phyloP scores from a whole-genome alignment of 2,329 filamentous ascomycete genomes.

The Botryotinia narcissicola region DNA sequence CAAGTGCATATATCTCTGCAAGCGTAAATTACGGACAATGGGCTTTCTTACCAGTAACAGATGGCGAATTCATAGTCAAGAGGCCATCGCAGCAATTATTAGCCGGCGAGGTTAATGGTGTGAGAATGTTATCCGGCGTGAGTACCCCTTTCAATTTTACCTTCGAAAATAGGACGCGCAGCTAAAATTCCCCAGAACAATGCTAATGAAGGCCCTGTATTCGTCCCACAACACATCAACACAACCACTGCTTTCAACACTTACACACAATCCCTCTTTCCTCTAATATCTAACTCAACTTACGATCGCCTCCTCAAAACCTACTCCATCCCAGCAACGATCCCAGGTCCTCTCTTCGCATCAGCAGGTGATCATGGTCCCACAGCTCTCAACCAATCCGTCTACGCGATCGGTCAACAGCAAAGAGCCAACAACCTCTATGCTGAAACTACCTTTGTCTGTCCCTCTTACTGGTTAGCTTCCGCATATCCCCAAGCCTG shows the following conservation, averaged over 20 bases:
- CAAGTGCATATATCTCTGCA: constrained; percentile 30
- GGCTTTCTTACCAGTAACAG: constrained; percentile 41
- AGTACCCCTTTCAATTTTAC: background rate
- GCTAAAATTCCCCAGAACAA: constrained; percentile 40
- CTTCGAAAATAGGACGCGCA: background rate
- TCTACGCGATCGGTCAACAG: constrained; percentile 48
- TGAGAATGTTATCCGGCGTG: constrained; percentile 28
- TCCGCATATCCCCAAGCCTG: constrained; percentile 43
- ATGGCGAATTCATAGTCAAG: constrained; percentile 38
- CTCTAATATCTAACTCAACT: constrained; percentile 43
- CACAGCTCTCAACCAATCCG: constrained; percentile 46
- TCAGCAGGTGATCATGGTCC: constrained; percentile 39
- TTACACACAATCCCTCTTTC: constrained; percentile 44
- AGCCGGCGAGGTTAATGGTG: constrained; percentile 37
- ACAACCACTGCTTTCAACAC: constrained; percentile 42
- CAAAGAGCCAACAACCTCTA: constrained; percentile 44
- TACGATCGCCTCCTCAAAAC: constrained; percentile 34
- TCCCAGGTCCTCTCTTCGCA: constrained; percentile 31
- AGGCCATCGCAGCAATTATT: constrained; percentile 38
- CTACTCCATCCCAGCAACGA: constrained; percentile 31
- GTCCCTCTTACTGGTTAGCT: constrained; percentile 52
- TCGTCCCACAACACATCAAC: constrained; percentile 46
- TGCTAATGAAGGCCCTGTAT: constrained; percentile 50
- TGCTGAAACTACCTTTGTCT: constrained; percentile 51
- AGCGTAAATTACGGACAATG: constrained; percentile 32